Conservation (phyloP, 2,329 filamentous ascomycete genomes). For the Diaporthe citriasiana region DNA sequence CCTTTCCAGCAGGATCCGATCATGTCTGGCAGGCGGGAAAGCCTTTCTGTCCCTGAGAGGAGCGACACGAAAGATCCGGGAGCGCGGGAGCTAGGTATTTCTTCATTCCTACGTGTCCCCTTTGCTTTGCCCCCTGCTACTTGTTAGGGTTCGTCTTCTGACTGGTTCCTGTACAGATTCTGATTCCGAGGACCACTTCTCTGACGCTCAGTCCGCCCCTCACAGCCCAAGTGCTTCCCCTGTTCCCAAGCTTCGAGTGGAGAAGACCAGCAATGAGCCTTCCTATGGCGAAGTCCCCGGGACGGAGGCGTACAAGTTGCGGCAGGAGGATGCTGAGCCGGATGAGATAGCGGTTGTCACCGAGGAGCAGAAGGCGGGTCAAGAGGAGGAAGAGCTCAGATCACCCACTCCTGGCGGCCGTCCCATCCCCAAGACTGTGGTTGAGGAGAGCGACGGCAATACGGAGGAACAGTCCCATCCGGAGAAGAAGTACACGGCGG, state of each 20-base stretch:
- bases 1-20: neutral
- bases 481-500: slow-evolving; percentile 62
- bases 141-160: neutral
- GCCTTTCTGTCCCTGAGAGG: slow-evolving; percentile 57
- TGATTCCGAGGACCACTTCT: slow-evolving; percentile 79
- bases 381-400: slow-evolving; percentile 47
- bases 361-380: slow-evolving; percentile 49
- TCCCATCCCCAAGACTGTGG: slow-evolving; percentile 65
- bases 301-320: slow-evolving; percentile 69
- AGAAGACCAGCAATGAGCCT: slow-evolving; percentile 70
- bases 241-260: slow-evolving; percentile 71
- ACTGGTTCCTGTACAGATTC: slow-evolving; percentile 57
- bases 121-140: neutral
- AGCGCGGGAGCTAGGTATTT: slow-evolving; percentile 71
- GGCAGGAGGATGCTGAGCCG: slow-evolving; percentile 70
- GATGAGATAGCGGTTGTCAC: slow-evolving; percentile 70
- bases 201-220: slow-evolving; percentile 65
- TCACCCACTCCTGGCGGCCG: slow-evolving; percentile 53
- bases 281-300: slow-evolving; percentile 74
- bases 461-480: slow-evolving; percentile 60
- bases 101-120: slow-evolving; percentile 18
- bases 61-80: slow-evolving; percentile 67
- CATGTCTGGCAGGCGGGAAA: slow-evolving; percentile 54
- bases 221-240: slow-evolving; percentile 63
- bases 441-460: slow-evolving; percentile 65